Conservation (phyloP, 179 eudicot genomes). For the Beta corolliflora region DNA sequence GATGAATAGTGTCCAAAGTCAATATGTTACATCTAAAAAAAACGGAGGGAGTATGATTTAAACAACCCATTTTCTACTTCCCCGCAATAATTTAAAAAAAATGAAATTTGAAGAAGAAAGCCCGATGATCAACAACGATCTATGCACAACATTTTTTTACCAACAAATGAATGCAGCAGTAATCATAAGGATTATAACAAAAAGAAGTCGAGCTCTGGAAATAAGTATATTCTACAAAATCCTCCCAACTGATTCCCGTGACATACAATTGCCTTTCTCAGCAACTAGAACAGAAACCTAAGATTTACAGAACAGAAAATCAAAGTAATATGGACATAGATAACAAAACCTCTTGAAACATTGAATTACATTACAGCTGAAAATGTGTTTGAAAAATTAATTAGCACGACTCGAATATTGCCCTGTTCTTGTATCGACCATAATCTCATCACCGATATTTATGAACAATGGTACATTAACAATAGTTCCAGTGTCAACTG, state of each 20-base stretch:
- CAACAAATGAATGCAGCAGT: neutral
- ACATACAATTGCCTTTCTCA: constrained; percentile 19
- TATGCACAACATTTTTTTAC: neutral
- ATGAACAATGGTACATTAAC: constrained; percentile 84
- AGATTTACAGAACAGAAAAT: constrained; percentile 17
- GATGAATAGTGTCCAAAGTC: no score
- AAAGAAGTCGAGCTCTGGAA: constrained; percentile 2
- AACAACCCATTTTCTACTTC: no score
- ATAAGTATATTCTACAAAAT: constrained; percentile 11
- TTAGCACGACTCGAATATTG: constrained; percentile 78
- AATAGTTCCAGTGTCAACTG: constrained; percentile 79
- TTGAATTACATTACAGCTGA: constrained; percentile 4
- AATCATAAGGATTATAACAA: neutral
- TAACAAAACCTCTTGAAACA: neutral
- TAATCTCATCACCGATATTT: constrained; percentile 57
- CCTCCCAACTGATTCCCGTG: neutral
- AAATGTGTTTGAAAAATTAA: neutral
- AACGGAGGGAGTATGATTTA: no score
- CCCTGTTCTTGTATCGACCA: constrained; percentile 89
- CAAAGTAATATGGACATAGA: constrained; percentile 7
- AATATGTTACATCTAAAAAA: no score
- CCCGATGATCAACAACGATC: no score
- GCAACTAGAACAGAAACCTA: constrained; percentile 20
- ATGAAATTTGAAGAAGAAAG: no score
- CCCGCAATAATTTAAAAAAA: no score